A percentile compares a stretch with the other conserved stretches of the same genome.
These are phyloP conservation scores for Phytopythium litorale DNA, from an alignment of 352 stramenopile species.

Conservation along the genomic window DNA sequence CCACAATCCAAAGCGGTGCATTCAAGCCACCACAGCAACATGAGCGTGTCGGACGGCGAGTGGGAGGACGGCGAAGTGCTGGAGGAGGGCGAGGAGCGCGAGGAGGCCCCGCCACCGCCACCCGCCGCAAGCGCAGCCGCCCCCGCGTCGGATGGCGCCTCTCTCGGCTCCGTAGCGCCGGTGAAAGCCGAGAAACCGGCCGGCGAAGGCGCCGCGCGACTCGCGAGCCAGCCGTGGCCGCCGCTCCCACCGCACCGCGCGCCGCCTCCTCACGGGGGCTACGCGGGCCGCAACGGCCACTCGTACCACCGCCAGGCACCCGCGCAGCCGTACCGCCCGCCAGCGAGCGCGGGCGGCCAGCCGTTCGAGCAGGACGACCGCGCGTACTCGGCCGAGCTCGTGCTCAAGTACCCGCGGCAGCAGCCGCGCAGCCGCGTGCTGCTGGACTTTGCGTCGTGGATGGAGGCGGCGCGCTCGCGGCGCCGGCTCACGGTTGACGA, in stretches of 20 bases:
- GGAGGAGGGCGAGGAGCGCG: constrained; percentile 53
- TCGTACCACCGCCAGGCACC: constrained; percentile 16
- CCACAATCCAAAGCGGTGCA: too few species aligned
- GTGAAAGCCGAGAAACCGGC: constrained; percentile 3
- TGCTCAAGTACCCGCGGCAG: constrained; percentile 67
- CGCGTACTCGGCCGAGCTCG: constrained; percentile 50
- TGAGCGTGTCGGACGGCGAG: constrained; percentile 16
- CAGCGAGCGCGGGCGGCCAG: neutral
- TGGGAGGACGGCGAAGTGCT: constrained; percentile 77
- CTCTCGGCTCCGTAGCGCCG: constrained; percentile 3
- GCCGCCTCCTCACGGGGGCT: constrained; percentile 10
- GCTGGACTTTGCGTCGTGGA: constrained; percentile 68
- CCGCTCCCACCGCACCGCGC: constrained; percentile 9
- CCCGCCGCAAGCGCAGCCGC: neutral
- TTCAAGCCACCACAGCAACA: neutral
- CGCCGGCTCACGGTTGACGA: constrained; percentile 56
- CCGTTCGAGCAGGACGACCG: constrained; percentile 32
- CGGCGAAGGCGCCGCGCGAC: neutral
- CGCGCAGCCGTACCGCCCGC: constrained; percentile 13
- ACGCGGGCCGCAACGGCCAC: neutral
- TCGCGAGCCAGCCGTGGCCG: neutral
- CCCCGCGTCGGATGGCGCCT: neutral
- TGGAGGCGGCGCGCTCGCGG: constrained; percentile 39
- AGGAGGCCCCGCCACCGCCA: constrained; percentile 1
- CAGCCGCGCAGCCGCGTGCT: constrained; percentile 57